Evolutionary conservation across 2,329 filamentous ascomycete species (phyloP).

Genomic region (Pyrenophora teres): DNA sequence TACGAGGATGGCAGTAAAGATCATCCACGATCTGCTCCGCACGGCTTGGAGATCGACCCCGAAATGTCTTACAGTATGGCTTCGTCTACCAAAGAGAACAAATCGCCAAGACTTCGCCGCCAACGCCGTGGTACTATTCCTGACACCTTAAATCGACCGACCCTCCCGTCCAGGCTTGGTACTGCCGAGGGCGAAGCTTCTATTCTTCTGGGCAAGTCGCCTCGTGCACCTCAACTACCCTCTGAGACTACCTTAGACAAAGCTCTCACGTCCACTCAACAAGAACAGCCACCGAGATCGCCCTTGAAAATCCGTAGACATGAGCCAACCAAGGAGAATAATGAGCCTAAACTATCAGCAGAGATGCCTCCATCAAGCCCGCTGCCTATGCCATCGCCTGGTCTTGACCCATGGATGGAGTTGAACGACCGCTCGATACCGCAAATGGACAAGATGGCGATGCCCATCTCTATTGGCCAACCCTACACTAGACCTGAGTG

Average conservation of each 20-base stretch:
- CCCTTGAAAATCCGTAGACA: constrained; percentile 26
- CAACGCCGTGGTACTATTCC: constrained; percentile 32
- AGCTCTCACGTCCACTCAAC: constrained; percentile 6
- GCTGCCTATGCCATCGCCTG: constrained; percentile 37
- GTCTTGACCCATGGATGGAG: constrained; percentile 38
- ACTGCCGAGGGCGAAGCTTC: constrained; percentile 26
- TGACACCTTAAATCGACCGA: constrained; percentile 19
- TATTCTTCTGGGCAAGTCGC: constrained; percentile 28
- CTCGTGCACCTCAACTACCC: constrained; percentile 10
- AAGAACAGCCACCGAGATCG: constrained; percentile 23
- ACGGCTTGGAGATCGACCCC: constrained; percentile 11
- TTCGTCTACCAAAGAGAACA: constrained; percentile 39
- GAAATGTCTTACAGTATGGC: constrained; percentile 26
- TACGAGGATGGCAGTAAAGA: constrained; percentile 39
- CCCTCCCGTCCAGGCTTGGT: constrained; percentile 19
- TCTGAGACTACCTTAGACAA: constrained; percentile 18
- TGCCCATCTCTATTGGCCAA: constrained; percentile 37
- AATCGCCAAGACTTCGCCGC: constrained; percentile 30
- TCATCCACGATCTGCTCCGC: constrained; percentile 10
- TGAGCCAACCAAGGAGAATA: constrained; percentile 29
- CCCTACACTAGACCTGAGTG: constrained; percentile 32
- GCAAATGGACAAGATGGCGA: constrained; percentile 39
- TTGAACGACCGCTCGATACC: constrained; percentile 37
- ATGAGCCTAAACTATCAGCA: constrained; percentile 24
- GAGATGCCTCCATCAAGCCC: constrained; percentile 34